Base-by-base conservation (phyloP, 306 rosid genomes). In the Quercus bicolor region DNA sequence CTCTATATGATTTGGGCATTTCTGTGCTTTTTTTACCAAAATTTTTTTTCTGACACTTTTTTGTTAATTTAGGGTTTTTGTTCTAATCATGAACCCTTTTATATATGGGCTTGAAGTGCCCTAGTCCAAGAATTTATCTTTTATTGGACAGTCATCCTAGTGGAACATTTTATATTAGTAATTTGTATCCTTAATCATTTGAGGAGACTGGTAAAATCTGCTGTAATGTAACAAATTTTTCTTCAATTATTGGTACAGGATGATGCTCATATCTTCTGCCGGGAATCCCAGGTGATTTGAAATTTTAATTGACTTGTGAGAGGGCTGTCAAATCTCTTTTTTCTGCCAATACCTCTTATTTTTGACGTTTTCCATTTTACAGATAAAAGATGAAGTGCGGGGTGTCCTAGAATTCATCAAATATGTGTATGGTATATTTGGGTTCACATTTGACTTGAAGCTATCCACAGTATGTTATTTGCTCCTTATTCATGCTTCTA, bases 231-330 rank as follows among this genome's bases (percentile, higher is more conserved):
- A 86, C 77, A 61, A 48, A 48, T 14, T 86, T 74, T 75, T 48
- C 23, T 86, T 72, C 83, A 66, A 80, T 37, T 85, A 40, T 64
- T 77, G 56, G 70, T 53, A 21, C 94, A 94, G 97, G 98, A 94
- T 78, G 98, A 94, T 86, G 97, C 98, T 71, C 98, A 94, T 78
- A 94, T 94, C 81, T 94, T 94, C 88, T 94, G 98, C 84, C 87
- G 89, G 88, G 96, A 91, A 81, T 92, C 97, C 59, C 98, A 94
- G 92, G 98, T 94, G 77, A 62, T 86, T 77, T 74, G 23, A 48
- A 81, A 48, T 12, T 78, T 78, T 59, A 62, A 62, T 73, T 78
- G 55, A 15, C 24, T 59, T 65, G 48, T 53, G 34, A 5, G 53
- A 31, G 31, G 52, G 73, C 31, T 74, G 11, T 76, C 37, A 60